A percentile compares a stretch with the other conserved stretches of the same genome.
Conservation (phyloP, 2,329 filamentous ascomycete species). For the Neofusicoccum kwambonambiense region DNA sequence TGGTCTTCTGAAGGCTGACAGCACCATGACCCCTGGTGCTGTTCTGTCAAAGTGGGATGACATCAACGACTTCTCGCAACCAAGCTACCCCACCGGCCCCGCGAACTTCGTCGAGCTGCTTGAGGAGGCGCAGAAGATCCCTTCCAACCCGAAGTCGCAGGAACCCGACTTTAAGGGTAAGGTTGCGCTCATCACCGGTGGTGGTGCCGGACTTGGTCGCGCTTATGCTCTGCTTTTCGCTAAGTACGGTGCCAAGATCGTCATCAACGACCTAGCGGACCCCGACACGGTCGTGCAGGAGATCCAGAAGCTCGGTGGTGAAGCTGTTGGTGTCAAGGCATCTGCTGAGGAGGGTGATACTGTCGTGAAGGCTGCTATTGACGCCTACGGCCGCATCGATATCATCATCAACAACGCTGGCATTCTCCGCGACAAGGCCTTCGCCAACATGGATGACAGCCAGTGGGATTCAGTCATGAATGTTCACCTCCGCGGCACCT, state of each 20-base stretch:
- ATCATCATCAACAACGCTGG: conserved; percentile 98
- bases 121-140: conserved; percentile 77
- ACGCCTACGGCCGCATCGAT: conserved; percentile 89
- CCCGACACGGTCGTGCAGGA: conserved; percentile 88
- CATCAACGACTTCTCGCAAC: conserved; percentile 79
- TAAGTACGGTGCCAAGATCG: conserved; percentile 77
- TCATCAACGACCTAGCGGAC: conserved; percentile 94
- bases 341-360: conserved; percentile 89
- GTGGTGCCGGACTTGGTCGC: conserved; percentile 85
- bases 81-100: conserved; percentile 78
- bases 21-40: conserved; percentile 81
- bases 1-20: conserved; percentile 84
- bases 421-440: conserved; percentile 96
- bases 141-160: conserved; percentile 68
- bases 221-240: conserved; percentile 86
- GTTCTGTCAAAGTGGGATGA: conserved; percentile 87
- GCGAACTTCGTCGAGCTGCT: conserved; percentile 86
- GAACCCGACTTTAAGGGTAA: conserved; percentile 79
- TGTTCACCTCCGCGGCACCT: conserved; percentile 91
- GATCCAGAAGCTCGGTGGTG: conserved; percentile 84
- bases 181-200: conserved; percentile 84
- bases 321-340: conserved; percentile 89
- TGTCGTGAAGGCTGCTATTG: conserved; percentile 90
- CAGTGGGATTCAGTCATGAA: conserved; percentile 91
- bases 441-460: conserved; percentile 93